Evolutionary conservation across 2,329 filamentous ascomycete genomes (phyloP).

Genomic region (Diaporthe destruens): DNA sequence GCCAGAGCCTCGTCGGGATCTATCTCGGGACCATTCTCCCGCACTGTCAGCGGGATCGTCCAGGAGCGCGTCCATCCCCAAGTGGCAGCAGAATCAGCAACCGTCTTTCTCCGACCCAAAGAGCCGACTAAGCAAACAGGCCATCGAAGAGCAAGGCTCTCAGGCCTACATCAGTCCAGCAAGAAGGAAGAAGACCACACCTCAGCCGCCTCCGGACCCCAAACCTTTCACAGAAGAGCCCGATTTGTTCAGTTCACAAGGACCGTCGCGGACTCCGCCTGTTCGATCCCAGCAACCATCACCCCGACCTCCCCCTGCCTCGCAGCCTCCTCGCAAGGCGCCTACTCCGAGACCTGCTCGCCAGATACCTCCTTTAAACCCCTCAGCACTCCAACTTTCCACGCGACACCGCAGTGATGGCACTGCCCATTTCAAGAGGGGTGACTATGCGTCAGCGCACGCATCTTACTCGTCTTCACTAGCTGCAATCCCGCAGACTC

Average conservation of each 20-base stretch:
- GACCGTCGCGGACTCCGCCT: constrained; percentile 52
- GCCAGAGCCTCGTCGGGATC: constrained; percentile 47
- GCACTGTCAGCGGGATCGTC: constrained; percentile 58
- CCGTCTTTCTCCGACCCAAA: constrained; percentile 61
- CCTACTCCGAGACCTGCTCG: constrained; percentile 60
- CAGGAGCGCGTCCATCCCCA: constrained; percentile 62
- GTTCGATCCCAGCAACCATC: constrained; percentile 56
- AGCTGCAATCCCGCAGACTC: constrained; percentile 77
- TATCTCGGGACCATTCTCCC: constrained; percentile 64
- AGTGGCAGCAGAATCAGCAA: constrained; percentile 68
- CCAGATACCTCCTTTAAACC: constrained; percentile 75
- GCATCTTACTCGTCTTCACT: constrained; percentile 84
- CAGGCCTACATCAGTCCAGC: constrained; percentile 91
- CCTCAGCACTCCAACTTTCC: constrained; percentile 78
- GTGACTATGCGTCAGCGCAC: constrained; percentile 91
- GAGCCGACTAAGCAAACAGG: constrained; percentile 77
- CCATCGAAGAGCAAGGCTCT: constrained; percentile 82
- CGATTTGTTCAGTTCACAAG: constrained; percentile 70
- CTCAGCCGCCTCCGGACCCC: constrained; percentile 57
- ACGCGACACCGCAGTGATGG: constrained; percentile 84
- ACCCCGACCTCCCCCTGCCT: constrained; percentile 58
- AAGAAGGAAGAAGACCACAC: constrained; percentile 77
- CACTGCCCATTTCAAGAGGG: constrained; percentile 91
- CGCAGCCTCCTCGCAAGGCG: constrained; percentile 59
- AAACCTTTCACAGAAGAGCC: constrained; percentile 60